Evolutionary conservation across 2,329 filamentous ascomycete species (phyloP), one percentile per base, ranked within the genome.

Genomic region (Aspergillus ochraceus): DNA sequence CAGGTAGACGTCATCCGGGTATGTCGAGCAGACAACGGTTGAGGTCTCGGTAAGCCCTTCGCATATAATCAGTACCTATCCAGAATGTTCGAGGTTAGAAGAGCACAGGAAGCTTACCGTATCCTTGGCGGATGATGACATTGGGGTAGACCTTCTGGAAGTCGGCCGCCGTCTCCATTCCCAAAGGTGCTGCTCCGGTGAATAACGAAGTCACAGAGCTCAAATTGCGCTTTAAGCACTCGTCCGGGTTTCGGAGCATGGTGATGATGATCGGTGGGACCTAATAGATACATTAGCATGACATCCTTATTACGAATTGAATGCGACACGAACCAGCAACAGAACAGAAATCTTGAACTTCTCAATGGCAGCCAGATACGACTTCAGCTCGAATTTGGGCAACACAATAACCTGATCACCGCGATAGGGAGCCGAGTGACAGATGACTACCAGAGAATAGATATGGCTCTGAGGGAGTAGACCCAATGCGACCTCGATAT

Each of bases 401-500:
- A 95, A 81, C 5, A 94, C 83, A 54, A 95, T 81, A 10, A 89
- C 81, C 58, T 87, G 86, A 65, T 95, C 91, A 10, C 91, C 91
- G 46, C 88, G 84, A 70, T 87, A 94, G 2, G 86, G 79, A 26
- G 83, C 83, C 1, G 80, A 76, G 71, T 91, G 87, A 47, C 85
- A 86, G 60, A 92, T 85, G 17, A 92, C 85, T 5, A 92, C 85
- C 39, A 95, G 78, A 4, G 86, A 86, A 73, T 94, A 96, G 64
- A 95, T 95, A 69, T 96, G 91, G 65, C 89, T 92, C 70, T 92
- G 86, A 0, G 90, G 90, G 0, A 94, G 79, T n/a, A 94, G 79
- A 5, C 90, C 90, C 0, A 93, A 82, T 2, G 74, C 77, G 20
- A 83, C 79, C 54, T 87, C 84, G 0, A 76, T 82, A 64, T 83